These are phyloP conservation scores for Paralagenidium karlingii DNA, from an alignment of 352 stramenopile genomes.

Conservation along the genomic window DNA sequence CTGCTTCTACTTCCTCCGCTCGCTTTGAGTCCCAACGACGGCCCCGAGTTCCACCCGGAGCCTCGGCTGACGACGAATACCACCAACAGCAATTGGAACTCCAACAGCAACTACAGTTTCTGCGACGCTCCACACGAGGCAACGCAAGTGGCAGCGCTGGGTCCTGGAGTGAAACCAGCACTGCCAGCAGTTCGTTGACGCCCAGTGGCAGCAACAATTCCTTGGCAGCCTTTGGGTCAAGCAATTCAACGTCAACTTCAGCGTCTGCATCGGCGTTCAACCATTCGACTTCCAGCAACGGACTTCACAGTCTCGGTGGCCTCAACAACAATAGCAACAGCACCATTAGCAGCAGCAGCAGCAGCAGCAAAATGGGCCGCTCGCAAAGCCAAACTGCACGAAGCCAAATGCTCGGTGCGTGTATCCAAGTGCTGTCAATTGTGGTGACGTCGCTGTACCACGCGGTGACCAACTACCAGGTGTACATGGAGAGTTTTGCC, in stretches of 20 bases:
- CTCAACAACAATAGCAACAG: conserved; percentile 1
- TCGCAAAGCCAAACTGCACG: conserved; percentile 2
- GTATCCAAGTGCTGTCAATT: conserved; percentile 30
- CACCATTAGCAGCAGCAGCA: too few species aligned
- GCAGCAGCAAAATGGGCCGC: background rate
- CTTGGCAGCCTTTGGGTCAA: background rate
- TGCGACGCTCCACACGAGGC: too few species aligned
- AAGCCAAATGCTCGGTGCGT: conserved; percentile 35
- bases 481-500: conserved; percentile 12
- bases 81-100: too few species aligned
- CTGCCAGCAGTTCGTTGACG: too few species aligned
- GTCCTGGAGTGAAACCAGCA: too few species aligned
- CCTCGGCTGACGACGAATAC: too few species aligned
- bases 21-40: too few species aligned
- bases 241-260: conserved; percentile 5
- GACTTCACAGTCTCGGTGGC: conserved; percentile 8
- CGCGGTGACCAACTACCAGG: conserved; percentile 19
- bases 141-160: too few species aligned
- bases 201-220: too few species aligned
- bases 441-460: conserved; percentile 33
- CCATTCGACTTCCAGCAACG: conserved; percentile 18
- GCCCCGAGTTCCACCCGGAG: too few species aligned
- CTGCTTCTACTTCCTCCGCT: too few species aligned
- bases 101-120: too few species aligned
- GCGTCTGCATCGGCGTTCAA: conserved; percentile 7